Evolutionary conservation across 2,329 filamentous ascomycete genomes (phyloP).

Genomic region (Calonectria leucothoes): DNA sequence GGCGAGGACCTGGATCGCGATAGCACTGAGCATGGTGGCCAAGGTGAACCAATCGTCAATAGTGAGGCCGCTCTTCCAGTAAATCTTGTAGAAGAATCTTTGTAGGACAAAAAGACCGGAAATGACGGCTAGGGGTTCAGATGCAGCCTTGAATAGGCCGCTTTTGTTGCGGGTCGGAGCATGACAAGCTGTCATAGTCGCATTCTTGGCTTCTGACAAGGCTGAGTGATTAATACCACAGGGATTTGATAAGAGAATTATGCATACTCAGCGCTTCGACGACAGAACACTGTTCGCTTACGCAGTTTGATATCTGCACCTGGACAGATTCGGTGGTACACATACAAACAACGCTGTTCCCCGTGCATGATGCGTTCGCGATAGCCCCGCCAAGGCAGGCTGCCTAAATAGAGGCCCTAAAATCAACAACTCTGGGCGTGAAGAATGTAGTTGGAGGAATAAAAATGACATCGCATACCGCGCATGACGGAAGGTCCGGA

Average conservation of each 20-base stretch:
- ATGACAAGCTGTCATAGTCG: background rate
- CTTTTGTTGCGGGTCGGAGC: background rate
- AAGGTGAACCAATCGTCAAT: constrained; percentile 3
- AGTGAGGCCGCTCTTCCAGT: background rate
- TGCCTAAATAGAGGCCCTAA: background rate
- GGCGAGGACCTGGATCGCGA: background rate
- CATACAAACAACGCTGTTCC: background rate
- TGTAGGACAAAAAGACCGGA: background rate
- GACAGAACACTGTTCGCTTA: background rate
- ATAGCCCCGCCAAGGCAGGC: background rate
- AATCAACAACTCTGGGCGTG: background rate
- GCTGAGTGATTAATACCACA: background rate
- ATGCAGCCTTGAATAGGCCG: background rate
- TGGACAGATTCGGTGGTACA: background rate
- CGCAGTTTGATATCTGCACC: background rate
- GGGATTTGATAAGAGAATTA: background rate
- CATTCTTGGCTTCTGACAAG: background rate
- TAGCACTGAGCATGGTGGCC: background rate
- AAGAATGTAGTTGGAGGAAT: background rate
- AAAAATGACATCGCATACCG: background rate
- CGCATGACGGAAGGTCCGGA: background rate
- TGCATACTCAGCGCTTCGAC: background rate
- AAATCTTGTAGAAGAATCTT: background rate
- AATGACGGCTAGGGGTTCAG: background rate
- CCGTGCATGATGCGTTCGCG: background rate